Percentiles rank a stretch among this genome's conserved stretches.
Evolutionary conservation across 805 yeast species (phyloP).

Genomic region (Cyberlindnera galapagoensis): DNA sequence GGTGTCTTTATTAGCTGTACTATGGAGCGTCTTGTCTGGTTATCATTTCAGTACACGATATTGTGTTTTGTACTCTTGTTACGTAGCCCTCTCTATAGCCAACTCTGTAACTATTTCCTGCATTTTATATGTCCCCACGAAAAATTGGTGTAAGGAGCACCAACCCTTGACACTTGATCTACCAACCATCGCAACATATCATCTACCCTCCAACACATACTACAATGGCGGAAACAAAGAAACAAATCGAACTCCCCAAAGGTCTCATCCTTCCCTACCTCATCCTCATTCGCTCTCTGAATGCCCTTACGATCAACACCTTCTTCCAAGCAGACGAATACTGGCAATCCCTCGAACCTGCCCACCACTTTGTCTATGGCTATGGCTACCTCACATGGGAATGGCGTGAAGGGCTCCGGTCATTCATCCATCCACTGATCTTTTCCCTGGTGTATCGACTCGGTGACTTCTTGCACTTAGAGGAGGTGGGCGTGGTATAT

Average conservation of each 20-base stretch:
- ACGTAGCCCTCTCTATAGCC: no score
- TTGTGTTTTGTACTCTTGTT: no score
- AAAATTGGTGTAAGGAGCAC: no score
- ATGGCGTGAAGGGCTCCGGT: slow-evolving; percentile 72
- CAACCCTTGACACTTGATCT: no score
- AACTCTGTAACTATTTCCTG: no score
- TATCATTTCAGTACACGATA: no score
- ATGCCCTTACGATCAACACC: slow-evolving; percentile 59
- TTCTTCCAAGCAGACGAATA: slow-evolving; percentile 96
- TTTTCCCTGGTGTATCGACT: slow-evolving; percentile 43
- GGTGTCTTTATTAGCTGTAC: not conserved
- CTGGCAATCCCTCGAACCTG: slow-evolving; percentile 91
- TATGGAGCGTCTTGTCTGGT: no score
- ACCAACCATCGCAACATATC: no score
- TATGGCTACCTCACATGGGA: slow-evolving; percentile 93
- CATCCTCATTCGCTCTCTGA: slow-evolving; percentile 44
- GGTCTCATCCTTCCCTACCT: slow-evolving; percentile 25
- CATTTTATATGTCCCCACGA: no score
- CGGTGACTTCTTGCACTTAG: slow-evolving; percentile 27
- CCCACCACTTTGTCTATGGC: slow-evolving; percentile 67
- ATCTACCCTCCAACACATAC: no score
- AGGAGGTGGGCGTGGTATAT: slow-evolving; percentile 34
- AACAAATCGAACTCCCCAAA: slow-evolving; percentile 11
- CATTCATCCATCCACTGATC: slow-evolving; percentile 73
- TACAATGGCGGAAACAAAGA: not conserved